A percentile compares a stretch with the other conserved stretches of the same genome.
Conservation (phyloP, 1,284 basidiomycete species). For the Ceratobasidium sp. region DNA sequence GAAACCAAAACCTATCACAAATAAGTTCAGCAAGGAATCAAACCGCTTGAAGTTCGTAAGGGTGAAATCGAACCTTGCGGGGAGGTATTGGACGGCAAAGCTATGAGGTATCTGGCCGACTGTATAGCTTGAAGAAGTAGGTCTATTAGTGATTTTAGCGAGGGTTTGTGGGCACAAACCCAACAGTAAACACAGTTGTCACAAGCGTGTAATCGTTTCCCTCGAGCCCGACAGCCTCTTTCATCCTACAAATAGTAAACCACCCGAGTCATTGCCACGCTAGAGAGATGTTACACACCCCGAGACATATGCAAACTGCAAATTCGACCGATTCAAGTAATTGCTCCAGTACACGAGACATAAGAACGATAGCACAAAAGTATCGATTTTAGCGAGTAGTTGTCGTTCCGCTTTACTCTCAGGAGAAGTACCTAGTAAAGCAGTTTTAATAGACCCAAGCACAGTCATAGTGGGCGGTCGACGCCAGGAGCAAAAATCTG, state of each 20-base stretch:
- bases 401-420: conserved; percentile 21
- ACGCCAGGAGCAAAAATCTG: too few relatives aligned
- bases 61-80: neutral
- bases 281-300: conserved; percentile 1
- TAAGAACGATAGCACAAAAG: conserved; percentile 28
- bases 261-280: too few relatives aligned
- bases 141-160: neutral
- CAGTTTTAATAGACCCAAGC: neutral
- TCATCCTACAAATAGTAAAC: neutral
- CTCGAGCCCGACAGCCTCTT: conserved; percentile 19
- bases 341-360: conserved; percentile 38
- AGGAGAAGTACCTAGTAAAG: conserved; percentile 12
- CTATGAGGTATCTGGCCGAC: conserved; percentile 36
- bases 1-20: conserved; percentile 17
- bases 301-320: conserved; percentile 39
- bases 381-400: conserved; percentile 34
- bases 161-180: conserved; percentile 1
- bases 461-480: neutral
- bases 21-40: neutral
- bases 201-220: conserved; percentile 38
- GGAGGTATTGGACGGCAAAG: conserved; percentile 34
- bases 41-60: neutral
- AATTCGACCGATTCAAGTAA: conserved; percentile 32
- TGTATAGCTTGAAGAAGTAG: neutral
- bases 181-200: conserved; percentile 22